Evolutionary conservation across 2,329 filamentous ascomycete species (phyloP).

Genomic region (Clonostachys chloroleuca): DNA sequence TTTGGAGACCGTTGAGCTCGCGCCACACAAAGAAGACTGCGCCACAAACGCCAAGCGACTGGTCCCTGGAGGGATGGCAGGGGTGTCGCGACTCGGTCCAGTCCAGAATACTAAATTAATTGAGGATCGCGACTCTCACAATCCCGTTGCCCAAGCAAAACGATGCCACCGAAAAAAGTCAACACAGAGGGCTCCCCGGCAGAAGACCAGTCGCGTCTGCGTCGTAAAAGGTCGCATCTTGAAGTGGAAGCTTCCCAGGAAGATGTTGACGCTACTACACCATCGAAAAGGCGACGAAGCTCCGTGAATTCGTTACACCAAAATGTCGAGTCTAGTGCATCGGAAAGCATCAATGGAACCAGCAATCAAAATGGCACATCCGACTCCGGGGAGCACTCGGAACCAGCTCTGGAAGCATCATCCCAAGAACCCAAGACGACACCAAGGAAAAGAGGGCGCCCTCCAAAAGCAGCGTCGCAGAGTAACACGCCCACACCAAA

Average conservation of each 20-base stretch:
- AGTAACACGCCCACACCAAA: constrained; percentile 29
- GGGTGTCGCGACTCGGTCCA: too few relatives aligned
- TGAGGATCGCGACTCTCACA: too few relatives aligned
- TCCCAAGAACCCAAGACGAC: constrained; percentile 20
- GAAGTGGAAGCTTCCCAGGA: background rate
- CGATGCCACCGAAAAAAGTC: background rate
- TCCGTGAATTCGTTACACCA: constrained; percentile 1
- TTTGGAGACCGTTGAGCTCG: too few relatives aligned
- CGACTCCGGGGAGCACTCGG: constrained; percentile 3
- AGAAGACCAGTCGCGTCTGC: background rate
- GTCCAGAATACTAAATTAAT: too few relatives aligned
- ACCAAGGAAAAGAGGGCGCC: constrained; percentile 25
- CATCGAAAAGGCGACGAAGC: constrained; percentile 22
- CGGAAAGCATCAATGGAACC: too few relatives aligned
- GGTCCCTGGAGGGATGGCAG: too few relatives aligned
- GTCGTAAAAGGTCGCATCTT: constrained; percentile 10
- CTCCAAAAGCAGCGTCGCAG: constrained; percentile 16
- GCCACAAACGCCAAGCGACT: too few relatives aligned
- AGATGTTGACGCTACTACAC: constrained; percentile 3
- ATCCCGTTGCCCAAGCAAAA: too few relatives aligned
- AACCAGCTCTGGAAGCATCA: background rate
- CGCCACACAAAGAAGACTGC: too few relatives aligned
- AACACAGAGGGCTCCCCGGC: background rate
- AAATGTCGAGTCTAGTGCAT: too few relatives aligned
- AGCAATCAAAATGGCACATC: background rate